Evolutionary conservation across 2,329 filamentous ascomycete species (phyloP).

Genomic region (Periglandula ipomoeae): DNA sequence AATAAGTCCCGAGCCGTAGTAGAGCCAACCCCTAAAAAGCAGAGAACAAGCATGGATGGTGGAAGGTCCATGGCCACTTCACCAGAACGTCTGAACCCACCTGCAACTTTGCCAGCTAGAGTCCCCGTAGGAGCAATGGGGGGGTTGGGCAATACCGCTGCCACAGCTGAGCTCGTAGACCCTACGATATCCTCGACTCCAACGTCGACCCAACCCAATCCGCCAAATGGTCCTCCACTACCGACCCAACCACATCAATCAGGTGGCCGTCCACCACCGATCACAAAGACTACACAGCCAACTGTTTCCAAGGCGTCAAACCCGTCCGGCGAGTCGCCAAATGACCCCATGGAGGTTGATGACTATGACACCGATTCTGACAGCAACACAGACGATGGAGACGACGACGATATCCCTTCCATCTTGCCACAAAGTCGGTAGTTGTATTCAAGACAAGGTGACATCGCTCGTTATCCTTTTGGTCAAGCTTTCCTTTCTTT

Average conservation of each 20-base stretch:
- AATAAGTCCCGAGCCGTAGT: neutral
- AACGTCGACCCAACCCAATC: slow-evolving; percentile 12
- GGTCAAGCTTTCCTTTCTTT: neutral
- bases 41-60: slow-evolving; percentile 11
- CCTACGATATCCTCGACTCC: slow-evolving; percentile 20
- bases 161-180: slow-evolving; percentile 27
- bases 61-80: neutral
- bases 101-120: slow-evolving; percentile 11
- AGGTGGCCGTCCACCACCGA: too few species aligned
- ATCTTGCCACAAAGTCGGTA: neutral
- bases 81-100: neutral
- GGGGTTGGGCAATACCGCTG: slow-evolving; percentile 25
- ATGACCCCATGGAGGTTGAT: slow-evolving; percentile 17
- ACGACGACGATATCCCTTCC: slow-evolving; percentile 22
- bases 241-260: slow-evolving; percentile 6
- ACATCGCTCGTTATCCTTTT: neutral
- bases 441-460: neutral
- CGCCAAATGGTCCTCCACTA: neutral
- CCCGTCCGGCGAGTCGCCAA: slow-evolving; percentile 11
- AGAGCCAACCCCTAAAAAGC: slow-evolving; percentile 15
- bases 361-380: slow-evolving; percentile 3
- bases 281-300: slow-evolving; percentile 10
- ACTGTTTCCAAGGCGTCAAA: slow-evolving; percentile 1
- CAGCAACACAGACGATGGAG: slow-evolving; percentile 9
- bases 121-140: slow-evolving; percentile 24